Evolutionary conservation across 2,329 filamentous ascomycete species (phyloP), one percentile per base, ranked within the genome.

Genomic region (Pseudogymnoascus sp.): DNA sequence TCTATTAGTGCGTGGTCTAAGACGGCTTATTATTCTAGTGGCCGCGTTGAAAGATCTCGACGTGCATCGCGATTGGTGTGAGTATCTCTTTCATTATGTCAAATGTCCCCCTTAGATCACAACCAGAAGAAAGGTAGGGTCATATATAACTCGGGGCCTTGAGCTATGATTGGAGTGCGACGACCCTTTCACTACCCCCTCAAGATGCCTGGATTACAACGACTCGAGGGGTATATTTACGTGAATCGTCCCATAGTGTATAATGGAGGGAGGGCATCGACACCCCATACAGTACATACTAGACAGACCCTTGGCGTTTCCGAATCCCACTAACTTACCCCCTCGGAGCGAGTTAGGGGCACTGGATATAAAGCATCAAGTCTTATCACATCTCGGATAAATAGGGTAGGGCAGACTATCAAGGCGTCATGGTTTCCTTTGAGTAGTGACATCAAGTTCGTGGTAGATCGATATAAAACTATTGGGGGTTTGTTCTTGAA

Each of bases 1-100:
- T 56, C 49, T 56, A 9, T 56, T 56, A 56, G 49, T 56, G 49
- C 49, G 8, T 21, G 49, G 12, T 18, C 16, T 56, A 56, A 56
- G 49, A 21, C 5, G n/a, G n/a, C 14, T 21, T 36, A 34, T 34
- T 11, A 16, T 21, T 21, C 28, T 34, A 56, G 49, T 21, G 28
- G 16, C 11, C 5, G 28, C 21, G 49, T 18, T 21, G 49, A 21
- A 36, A 7, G 49, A 34, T 34, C 16, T 16, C 28, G 6, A 11
- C 3, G 9, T 7, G 2, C 12, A 34, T 56, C 49, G 49, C 28
- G 11, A 56, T 56, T 34, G 49, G 28, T 21, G 28, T 18, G 49
- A 14, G 49, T 36, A 36, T 34, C 49, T 36, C 28, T 36, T 36
- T 9, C 28, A 34, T 56, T 56, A 56, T 36, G 49, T 56, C 49